phyloP scores from a whole-genome alignment of 2,329 filamentous ascomycete species.

The Fusarium xylarioides region DNA sequence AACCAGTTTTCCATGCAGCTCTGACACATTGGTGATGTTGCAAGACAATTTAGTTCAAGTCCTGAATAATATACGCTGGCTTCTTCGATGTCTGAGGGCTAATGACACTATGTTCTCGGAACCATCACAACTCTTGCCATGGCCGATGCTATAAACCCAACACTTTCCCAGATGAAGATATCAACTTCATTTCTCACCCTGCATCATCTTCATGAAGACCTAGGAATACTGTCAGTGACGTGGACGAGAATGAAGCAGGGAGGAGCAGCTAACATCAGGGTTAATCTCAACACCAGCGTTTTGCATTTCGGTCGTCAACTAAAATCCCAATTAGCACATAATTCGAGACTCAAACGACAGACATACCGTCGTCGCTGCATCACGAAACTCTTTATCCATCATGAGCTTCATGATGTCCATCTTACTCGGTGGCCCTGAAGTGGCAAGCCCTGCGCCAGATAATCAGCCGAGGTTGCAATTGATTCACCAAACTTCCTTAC shows the following conservation, averaged over 20 bases:
- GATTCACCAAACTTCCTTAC: neutral
- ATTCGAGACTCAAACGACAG: fast-evolving
- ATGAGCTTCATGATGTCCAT: slow-evolving; percentile 38
- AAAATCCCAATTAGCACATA: neutral
- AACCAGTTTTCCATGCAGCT: neutral
- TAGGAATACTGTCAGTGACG: neutral
- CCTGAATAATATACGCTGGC: too few relatives aligned
- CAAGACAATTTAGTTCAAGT: neutral
- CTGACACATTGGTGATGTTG: neutral
- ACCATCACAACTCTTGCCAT: neutral
- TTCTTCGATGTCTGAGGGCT: neutral
- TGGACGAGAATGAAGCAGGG: too few relatives aligned
- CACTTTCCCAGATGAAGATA: fast-evolving
- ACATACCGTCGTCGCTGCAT: slow-evolving; percentile 28
- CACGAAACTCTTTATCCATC: slow-evolving; percentile 38
- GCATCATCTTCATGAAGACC: slow-evolving; percentile 32
- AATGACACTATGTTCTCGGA: neutral
- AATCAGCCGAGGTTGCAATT: neutral
- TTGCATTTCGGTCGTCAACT: slow-evolving; percentile 35
- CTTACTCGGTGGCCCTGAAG: slow-evolving; percentile 30
- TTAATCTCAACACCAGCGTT: slow-evolving; percentile 36
- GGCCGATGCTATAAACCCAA: neutral
- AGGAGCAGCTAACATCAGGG: slow-evolving; percentile 17
- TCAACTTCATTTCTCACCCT: neutral
- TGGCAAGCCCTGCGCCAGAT: slow-evolving; percentile 23